Evolutionary conservation across 331 rosid species (phyloP).

Genomic region (Prunus yedoensis): DNA sequence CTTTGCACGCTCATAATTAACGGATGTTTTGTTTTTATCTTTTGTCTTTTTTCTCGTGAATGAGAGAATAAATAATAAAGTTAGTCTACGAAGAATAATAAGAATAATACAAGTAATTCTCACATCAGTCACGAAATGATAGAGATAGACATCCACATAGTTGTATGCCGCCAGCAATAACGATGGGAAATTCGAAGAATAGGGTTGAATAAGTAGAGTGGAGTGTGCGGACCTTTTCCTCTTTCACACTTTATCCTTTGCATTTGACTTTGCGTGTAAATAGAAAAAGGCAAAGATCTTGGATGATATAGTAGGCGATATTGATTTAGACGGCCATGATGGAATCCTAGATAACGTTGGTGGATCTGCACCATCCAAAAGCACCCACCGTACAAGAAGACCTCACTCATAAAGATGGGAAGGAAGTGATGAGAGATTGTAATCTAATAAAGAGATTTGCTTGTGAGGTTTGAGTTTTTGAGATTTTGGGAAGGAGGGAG

Average conservation of each 20-base stretch:
- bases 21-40: no score
- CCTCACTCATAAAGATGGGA: background rate
- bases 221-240: background rate
- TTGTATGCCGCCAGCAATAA: no score
- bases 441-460: background rate
- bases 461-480: background rate
- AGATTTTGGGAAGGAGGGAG: background rate
- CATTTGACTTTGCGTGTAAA: constrained; percentile 27
- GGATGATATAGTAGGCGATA: constrained; percentile 13
- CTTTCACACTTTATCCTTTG: background rate
- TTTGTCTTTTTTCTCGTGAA: no score
- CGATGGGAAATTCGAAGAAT: no score
- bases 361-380: constrained; percentile 11
- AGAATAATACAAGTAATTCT: no score
- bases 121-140: no score
- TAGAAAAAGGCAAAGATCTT: constrained; percentile 14
- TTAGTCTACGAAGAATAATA: no score
- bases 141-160: no score
- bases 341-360: background rate
- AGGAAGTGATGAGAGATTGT: background rate
- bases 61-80: no score
- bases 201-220: no score
- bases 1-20: no score
- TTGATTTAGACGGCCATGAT: constrained; percentile 25
- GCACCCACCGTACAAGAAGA: background rate